A percentile compares a stretch with the other conserved stretches of the same genome.
These are phyloP conservation scores for Pinus tabuliformis DNA, from an alignment of 75 land plant species.

Conservation along the genomic window DNA sequence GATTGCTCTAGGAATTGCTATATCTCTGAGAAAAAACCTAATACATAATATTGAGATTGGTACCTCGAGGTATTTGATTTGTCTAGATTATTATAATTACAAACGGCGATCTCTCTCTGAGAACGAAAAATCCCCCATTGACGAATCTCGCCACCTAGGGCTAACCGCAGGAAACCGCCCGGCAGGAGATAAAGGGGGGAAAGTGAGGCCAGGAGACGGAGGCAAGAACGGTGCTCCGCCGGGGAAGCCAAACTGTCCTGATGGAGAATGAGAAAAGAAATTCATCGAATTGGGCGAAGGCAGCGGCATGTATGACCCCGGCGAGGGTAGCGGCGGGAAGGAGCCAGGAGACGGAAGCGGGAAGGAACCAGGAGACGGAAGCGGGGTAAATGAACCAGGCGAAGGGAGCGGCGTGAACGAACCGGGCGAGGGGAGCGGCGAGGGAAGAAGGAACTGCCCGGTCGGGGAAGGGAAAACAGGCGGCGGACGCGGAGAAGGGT, in stretches of 20 bases:
- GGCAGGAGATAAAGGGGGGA: background rate
- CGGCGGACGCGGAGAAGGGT: background rate
- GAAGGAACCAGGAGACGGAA: background rate
- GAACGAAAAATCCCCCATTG: background rate
- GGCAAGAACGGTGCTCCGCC: background rate
- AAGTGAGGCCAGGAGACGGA: background rate
- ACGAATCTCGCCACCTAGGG: background rate
- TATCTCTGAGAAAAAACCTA: too few relatives aligned
- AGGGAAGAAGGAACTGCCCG: background rate
- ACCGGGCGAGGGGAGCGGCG: background rate
- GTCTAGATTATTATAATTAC: background rate
- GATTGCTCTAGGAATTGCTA: too few relatives aligned
- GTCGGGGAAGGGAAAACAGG: too few relatives aligned
- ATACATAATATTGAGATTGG: too few relatives aligned
- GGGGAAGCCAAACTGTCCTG: slow-evolving; percentile 6
- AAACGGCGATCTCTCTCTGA: slow-evolving; percentile 2
- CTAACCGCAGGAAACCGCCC: background rate
- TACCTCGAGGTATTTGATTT: too few relatives aligned
- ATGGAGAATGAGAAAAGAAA: slow-evolving; percentile 2
- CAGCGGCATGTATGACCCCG: background rate
- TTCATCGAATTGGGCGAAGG: slow-evolving; percentile 1
- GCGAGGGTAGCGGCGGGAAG: background rate
- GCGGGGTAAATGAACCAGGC: background rate
- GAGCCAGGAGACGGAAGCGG: slow-evolving; percentile 5
- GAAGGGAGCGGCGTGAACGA: background rate